Percentiles rank a stretch among this genome's conserved stretches.
These are phyloP conservation scores for Naganishia sp. DNA, from an alignment of 1,284 basidiomycete species.

Conservation along the genomic window DNA sequence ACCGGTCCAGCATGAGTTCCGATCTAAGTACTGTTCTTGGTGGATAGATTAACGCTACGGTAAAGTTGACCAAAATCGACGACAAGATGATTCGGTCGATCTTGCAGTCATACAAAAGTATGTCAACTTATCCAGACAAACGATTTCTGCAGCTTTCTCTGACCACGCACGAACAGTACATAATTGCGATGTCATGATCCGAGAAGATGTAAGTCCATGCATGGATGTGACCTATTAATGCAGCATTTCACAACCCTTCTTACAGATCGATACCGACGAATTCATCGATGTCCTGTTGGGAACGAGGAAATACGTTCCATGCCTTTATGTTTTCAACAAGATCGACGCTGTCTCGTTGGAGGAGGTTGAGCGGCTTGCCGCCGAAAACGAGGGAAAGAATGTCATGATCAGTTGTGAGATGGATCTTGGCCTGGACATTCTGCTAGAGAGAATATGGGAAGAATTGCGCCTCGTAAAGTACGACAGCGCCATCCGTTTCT, in stretches of 20 bases:
- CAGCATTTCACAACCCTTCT: conserved; percentile 11
- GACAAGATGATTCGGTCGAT: conserved; percentile 93
- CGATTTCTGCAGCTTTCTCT: too few relatives aligned
- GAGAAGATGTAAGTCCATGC: conserved; percentile 74
- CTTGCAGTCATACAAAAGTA: conserved; percentile 72
- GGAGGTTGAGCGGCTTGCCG: conserved; percentile 83
- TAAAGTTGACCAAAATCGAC: conserved; percentile 91
- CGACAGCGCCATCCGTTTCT: conserved; percentile 23
- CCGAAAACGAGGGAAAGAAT: conserved; percentile 69
- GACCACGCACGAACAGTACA: conserved; percentile 59
- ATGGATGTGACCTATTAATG: background rate
- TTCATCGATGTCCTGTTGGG: conserved; percentile 96
- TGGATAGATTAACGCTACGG: conserved; percentile 76
- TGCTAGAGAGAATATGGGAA: conserved; percentile 88
- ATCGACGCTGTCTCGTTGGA: conserved; percentile 86
- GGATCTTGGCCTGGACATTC: conserved; percentile 81
- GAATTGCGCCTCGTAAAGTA: conserved; percentile 77
- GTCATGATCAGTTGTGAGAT: conserved; percentile 94
- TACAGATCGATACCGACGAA: conserved; percentile 88
- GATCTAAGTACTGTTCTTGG: conserved; percentile 32
- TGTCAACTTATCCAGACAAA: conserved; percentile 53
- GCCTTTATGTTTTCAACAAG: conserved; percentile 93
- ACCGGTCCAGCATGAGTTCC: background rate
- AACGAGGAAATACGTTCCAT: conserved; percentile 92
- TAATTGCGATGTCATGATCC: conserved; percentile 94